Conservation (phyloP, 768 basidiomycete species). For the Leccinum subgranulosum region DNA sequence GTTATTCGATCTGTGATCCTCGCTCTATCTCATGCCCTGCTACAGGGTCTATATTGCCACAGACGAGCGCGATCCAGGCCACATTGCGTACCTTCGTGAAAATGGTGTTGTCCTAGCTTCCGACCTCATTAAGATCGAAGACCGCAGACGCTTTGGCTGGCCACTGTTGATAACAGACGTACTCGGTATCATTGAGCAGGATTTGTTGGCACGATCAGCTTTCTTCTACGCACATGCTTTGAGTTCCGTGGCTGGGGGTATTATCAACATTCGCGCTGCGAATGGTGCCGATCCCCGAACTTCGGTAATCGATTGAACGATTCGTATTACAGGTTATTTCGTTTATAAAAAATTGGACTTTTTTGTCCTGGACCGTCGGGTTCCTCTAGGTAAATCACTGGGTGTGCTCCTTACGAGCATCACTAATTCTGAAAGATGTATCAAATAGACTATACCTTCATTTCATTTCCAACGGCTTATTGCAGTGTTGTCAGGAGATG, state of each 20-base stretch:
- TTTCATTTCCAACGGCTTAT: neutral
- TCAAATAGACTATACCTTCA: neutral
- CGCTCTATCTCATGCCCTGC: slow-evolving; percentile 4
- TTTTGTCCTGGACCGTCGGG: neutral
- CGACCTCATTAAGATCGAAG: slow-evolving; percentile 42
- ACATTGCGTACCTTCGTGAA: slow-evolving; percentile 32
- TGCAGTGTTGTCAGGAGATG: neutral
- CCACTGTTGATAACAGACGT: slow-evolving; percentile 42
- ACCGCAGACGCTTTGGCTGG: slow-evolving; percentile 42
- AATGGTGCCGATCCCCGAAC: slow-evolving; percentile 40
- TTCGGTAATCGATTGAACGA: slow-evolving; percentile 32
- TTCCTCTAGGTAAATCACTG: neutral
- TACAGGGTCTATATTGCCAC: slow-evolving; percentile 36
- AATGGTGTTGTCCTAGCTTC: slow-evolving; percentile 37
- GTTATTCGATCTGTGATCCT: neutral
- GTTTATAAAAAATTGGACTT: neutral
- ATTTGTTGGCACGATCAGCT: slow-evolving; percentile 32
- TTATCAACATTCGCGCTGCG: slow-evolving; percentile 40
- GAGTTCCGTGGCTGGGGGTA: slow-evolving; percentile 41
- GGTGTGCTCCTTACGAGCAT: neutral
- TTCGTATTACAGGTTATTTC: neutral
- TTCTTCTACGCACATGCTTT: slow-evolving; percentile 44
- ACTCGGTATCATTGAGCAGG: slow-evolving; percentile 42
- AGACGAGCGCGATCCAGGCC: slow-evolving; percentile 40
- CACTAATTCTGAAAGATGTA: neutral